A percentile compares a stretch with the other conserved stretches of the same genome.
Evolutionary conservation across 495 filamentous ascomycete genomes (phyloP).

Genomic region (Amorphotheca resinae): DNA sequence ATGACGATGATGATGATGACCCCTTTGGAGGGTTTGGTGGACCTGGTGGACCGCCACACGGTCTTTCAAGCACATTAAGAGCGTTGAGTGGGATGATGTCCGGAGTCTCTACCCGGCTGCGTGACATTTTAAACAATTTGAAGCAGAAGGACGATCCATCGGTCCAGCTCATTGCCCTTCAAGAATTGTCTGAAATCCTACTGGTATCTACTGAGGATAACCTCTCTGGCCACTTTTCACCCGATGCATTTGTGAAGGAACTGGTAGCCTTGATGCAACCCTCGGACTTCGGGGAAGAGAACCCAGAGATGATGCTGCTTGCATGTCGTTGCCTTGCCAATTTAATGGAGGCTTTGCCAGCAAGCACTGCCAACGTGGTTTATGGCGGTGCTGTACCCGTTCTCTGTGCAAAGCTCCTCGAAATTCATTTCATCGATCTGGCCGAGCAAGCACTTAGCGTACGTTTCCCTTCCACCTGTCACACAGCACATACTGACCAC

Average conservation of each 20-base stretch:
- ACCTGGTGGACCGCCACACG: slow-evolving; percentile 44
- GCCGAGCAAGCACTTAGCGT: slow-evolving; percentile 92
- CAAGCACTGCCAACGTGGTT: slow-evolving; percentile 87
- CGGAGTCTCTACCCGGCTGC: slow-evolving; percentile 63
- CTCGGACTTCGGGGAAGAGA: slow-evolving; percentile 72
- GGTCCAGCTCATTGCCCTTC: slow-evolving; percentile 79
- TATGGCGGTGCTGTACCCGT: slow-evolving; percentile 93
- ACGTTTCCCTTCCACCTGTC: slow-evolving; percentile 22
- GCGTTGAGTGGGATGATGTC: slow-evolving; percentile 86
- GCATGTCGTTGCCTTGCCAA: slow-evolving; percentile 95
- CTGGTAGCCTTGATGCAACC: slow-evolving; percentile 87
- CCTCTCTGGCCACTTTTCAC: slow-evolving; percentile 86
- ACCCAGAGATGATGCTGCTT: slow-evolving; percentile 94
- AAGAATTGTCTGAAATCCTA: slow-evolving; percentile 86
- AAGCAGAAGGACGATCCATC: slow-evolving; percentile 80
- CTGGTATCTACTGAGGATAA: slow-evolving; percentile 95
- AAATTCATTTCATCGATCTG: slow-evolving; percentile 92
- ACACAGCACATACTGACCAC: slow-evolving; percentile 11
- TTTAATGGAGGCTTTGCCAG: slow-evolving; percentile 91
- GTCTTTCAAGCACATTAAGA: slow-evolving; percentile 71
- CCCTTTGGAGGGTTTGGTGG: slow-evolving; percentile 67
- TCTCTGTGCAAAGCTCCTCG: slow-evolving; percentile 82
- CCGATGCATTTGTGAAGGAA: slow-evolving; percentile 92
- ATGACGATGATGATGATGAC: slow-evolving; percentile 57
- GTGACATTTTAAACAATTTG: slow-evolving; percentile 74